Evolutionary conservation across 352 stramenopile species (phyloP).

Genomic region (Elongisporangium prolatum): DNA sequence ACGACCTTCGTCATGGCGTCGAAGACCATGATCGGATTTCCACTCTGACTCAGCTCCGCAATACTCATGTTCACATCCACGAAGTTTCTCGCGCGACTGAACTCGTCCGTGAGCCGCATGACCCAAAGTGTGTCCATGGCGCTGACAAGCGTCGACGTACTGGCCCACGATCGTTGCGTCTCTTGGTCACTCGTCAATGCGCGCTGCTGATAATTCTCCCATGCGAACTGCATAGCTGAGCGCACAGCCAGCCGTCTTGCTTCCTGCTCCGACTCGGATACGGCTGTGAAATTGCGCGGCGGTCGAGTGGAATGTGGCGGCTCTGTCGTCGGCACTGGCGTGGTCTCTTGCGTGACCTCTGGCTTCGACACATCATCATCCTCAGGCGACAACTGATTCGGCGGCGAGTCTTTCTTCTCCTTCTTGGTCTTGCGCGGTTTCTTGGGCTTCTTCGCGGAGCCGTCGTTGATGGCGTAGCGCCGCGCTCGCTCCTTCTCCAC

Average conservation of each 20-base stretch:
- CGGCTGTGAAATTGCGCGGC: background rate
- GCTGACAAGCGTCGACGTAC: background rate
- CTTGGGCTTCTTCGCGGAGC: background rate
- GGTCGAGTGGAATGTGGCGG: background rate
- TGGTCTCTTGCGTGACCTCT: background rate
- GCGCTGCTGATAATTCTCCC: background rate
- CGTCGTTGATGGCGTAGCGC: background rate
- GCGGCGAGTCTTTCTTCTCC: background rate
- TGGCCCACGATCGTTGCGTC: background rate
- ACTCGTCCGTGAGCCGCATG: slow-evolving; percentile 55
- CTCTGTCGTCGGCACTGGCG: background rate
- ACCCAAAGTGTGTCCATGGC: slow-evolving; percentile 61
- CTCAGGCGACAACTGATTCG: background rate
- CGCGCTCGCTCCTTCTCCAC: background rate
- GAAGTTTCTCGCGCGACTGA: slow-evolving; percentile 37
- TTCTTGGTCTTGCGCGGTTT: background rate
- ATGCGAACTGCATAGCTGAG: background rate
- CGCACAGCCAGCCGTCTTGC: background rate
- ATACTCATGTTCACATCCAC: background rate
- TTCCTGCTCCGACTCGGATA: background rate
- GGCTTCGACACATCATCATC: no score
- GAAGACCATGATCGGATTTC: background rate
- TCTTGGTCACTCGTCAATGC: background rate
- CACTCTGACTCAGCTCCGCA: background rate
- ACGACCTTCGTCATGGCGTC: background rate